These are phyloP conservation scores for Pleurostoma richardsiae DNA, from an alignment of 2,329 filamentous ascomycete species.

Conservation along the genomic window DNA sequence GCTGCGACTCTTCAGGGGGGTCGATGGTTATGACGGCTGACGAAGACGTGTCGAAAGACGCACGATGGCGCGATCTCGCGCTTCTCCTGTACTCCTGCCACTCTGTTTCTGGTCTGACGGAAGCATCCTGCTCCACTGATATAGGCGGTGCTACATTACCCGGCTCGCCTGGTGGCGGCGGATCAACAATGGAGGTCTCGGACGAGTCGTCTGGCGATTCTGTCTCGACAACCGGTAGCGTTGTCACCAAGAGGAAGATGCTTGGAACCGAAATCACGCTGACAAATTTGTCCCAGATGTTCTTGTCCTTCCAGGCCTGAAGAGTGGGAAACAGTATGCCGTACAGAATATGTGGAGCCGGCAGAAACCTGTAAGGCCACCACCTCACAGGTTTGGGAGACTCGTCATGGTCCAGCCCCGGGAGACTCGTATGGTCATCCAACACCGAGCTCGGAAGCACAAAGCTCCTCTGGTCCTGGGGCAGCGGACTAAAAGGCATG, in stretches of 20 bases:
- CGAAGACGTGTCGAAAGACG: conserved; percentile 16
- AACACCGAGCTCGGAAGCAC: conserved; percentile 46
- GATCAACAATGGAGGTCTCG: conserved; percentile 28
- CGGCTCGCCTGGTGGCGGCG: conserved; percentile 16
- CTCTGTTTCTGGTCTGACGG: conserved; percentile 41
- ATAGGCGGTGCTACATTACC: conserved; percentile 27
- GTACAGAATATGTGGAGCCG: conserved; percentile 65
- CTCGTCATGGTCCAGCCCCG: conserved; percentile 30
- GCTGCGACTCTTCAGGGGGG: conserved; percentile 3
- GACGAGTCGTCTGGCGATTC: conserved; percentile 47
- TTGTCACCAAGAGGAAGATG: conserved; percentile 85
- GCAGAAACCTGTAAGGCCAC: conserved; percentile 77
- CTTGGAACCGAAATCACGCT: conserved; percentile 82
- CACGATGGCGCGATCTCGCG: conserved; percentile 27
- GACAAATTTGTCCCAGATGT: conserved; percentile 76
- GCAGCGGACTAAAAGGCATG: conserved; percentile 33
- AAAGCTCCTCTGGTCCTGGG: conserved; percentile 44
- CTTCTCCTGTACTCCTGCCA: conserved; percentile 55
- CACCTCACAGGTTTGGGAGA: conserved; percentile 52
- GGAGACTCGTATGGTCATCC: conserved; percentile 29
- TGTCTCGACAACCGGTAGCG: conserved; percentile 83
- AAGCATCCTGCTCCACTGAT: conserved; percentile 23
- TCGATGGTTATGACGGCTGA: conserved; percentile 22
- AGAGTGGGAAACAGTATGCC: conserved; percentile 84
- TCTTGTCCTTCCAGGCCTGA: conserved; percentile 75